A percentile compares a stretch with the other conserved stretches of the same genome.
Conservation (phyloP, 2,329 filamentous ascomycete genomes). For the Penicillium sp. region DNA sequence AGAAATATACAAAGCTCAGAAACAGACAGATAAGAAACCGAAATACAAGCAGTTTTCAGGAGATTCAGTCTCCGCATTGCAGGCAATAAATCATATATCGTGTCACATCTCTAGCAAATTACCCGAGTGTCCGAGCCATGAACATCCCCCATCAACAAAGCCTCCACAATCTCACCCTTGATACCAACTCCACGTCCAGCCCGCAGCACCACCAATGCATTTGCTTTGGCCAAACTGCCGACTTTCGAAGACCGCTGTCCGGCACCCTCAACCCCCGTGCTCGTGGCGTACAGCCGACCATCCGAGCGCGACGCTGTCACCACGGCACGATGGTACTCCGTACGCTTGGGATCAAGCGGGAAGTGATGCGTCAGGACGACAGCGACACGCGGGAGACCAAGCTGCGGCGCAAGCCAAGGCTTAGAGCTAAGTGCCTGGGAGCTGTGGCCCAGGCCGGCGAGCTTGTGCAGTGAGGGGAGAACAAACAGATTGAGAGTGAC, state of each 20-base stretch:
- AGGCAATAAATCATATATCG: slow-evolving; percentile 4
- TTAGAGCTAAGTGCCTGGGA: slow-evolving; percentile 17
- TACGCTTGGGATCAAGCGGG: slow-evolving; percentile 68
- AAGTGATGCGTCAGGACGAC: slow-evolving; percentile 74
- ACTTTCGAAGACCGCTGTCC: slow-evolving; percentile 83
- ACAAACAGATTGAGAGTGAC: slow-evolving; percentile 96
- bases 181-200: slow-evolving; percentile 55
- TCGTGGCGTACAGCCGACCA: slow-evolving; percentile 69
- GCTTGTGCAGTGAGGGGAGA: slow-evolving; percentile 76
- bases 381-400: slow-evolving; percentile 69
- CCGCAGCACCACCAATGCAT: slow-evolving; percentile 71
- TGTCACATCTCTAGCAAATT: slow-evolving; percentile 18
- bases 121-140: slow-evolving; percentile 24
- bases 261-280: slow-evolving; percentile 66
- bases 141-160: slow-evolving; percentile 70
- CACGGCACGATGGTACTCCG: slow-evolving; percentile 87
- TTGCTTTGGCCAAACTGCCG: slow-evolving; percentile 83
- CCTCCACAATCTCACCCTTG: slow-evolving; percentile 71
- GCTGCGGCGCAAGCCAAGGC: slow-evolving; percentile 52
- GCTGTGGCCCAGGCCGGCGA: slow-evolving; percentile 60
- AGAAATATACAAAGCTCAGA: slow-evolving; percentile 2
- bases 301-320: slow-evolving; percentile 62
- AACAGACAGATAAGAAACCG: not conserved
- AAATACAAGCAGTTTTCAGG: slow-evolving; percentile 5
- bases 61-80: slow-evolving; percentile 12